Percentiles rank a stretch among this genome's conserved stretches.
phyloP scores from a whole-genome alignment of 2,329 filamentous ascomycete species.

The Ophioceras dolichostomum region DNA sequence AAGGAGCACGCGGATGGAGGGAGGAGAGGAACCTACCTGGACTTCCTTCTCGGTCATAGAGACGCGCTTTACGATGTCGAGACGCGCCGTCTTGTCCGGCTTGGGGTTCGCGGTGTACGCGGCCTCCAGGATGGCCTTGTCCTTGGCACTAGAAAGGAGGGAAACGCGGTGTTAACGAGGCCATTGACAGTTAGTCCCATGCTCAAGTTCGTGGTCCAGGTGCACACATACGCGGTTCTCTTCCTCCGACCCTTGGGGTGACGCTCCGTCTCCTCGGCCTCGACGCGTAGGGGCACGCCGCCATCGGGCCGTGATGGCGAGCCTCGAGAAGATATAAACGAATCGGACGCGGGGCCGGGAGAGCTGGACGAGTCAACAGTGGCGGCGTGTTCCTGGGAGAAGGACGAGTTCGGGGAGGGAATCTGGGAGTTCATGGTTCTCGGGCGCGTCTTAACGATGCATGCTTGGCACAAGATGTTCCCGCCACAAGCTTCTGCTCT shows the following conservation, averaged over 20 bases:
- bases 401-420: constrained; percentile 5
- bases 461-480: too few relatives aligned
- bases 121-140: constrained; percentile 78
- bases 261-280: constrained; percentile 14
- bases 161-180: constrained; percentile 3
- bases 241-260: constrained; percentile 52
- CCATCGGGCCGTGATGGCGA: too few relatives aligned
- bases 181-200: constrained; percentile 3
- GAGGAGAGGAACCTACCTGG: constrained; percentile 50
- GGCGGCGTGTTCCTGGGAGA: not conserved
- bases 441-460: not conserved
- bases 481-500: too few relatives aligned
- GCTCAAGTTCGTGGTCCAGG: too few relatives aligned
- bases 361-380: constrained; percentile 6
- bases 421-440: constrained; percentile 6
- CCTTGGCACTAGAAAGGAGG: constrained; percentile 52
- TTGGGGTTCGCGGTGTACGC: constrained; percentile 80
- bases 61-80: constrained; percentile 73
- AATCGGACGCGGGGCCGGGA: too few relatives aligned
- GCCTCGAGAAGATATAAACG: too few relatives aligned
- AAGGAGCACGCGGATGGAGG: constrained; percentile 1
- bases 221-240: constrained; percentile 43
- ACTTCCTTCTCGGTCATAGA: constrained; percentile 91
- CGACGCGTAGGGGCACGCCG: not conserved
- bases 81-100: constrained; percentile 79